Conservation (phyloP, 1,139 yeast species). For the Suhomyces choctaworum region DNA sequence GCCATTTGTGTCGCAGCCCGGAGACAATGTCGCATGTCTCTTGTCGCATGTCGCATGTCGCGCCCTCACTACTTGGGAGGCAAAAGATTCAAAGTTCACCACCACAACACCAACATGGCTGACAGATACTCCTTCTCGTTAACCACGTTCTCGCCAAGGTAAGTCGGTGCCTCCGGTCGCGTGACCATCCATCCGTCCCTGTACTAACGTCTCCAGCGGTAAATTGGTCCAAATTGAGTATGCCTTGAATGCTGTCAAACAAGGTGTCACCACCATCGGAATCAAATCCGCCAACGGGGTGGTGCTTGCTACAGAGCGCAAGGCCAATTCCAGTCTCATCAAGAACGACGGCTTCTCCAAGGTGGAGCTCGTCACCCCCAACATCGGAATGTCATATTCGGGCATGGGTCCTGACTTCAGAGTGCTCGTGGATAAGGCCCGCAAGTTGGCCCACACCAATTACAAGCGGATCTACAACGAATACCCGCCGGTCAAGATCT, state of each 20-base stretch:
- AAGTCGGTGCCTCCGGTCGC: no score
- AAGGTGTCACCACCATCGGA: conserved; percentile 96
- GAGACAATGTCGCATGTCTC: neutral
- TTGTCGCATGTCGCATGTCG: conserved; percentile 7
- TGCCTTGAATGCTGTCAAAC: conserved; percentile 95
- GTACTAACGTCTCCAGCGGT: conserved; percentile 57
- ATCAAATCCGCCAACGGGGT: conserved; percentile 96
- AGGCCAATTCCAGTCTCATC: conserved; percentile 75
- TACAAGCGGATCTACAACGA: conserved; percentile 94
- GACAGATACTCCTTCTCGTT: conserved; percentile 97
- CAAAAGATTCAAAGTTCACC: conserved; percentile 12
- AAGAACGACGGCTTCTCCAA: conserved; percentile 76
- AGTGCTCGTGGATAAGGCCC: conserved; percentile 87
- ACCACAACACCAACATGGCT: conserved; percentile 58
- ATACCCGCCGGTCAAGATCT: conserved; percentile 92
- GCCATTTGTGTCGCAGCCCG: no score
- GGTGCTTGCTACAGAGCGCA: conserved; percentile 95
- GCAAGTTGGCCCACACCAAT: conserved; percentile 89
- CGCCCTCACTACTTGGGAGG: no score
- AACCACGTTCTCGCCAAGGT: conserved; percentile 95
- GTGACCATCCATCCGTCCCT: no score
- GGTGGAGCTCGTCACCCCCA: conserved; percentile 85
- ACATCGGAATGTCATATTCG: conserved; percentile 93
- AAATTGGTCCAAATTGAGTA: conserved; percentile 97
- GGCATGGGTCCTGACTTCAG: conserved; percentile 99